phyloP scores from a whole-genome alignment of 371 early-diverging fungal species.

The Mortierella sp. region DNA sequence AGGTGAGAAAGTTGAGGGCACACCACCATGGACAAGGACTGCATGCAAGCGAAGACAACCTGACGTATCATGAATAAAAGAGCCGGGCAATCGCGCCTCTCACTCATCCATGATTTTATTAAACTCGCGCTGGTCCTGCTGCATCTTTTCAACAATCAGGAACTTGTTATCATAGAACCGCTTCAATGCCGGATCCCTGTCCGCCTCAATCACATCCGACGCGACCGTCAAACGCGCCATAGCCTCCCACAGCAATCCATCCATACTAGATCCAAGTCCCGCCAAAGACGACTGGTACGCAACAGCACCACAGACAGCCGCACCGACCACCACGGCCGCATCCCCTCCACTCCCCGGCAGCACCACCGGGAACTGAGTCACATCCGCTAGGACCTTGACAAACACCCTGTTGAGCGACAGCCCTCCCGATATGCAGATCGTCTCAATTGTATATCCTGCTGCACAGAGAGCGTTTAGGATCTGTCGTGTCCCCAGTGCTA shows the following conservation, averaged over 20 bases:
- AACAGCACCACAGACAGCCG: constrained; percentile 76
- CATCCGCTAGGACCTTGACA: constrained; percentile 73
- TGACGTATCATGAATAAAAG: too few species aligned
- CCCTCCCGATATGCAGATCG: constrained; percentile 79
- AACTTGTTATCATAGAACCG: constrained; percentile 68
- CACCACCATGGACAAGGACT: not conserved
- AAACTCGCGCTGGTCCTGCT: constrained; percentile 69
- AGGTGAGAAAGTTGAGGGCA: not conserved
- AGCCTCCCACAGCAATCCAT: constrained; percentile 62
- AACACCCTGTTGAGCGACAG: constrained; percentile 74
- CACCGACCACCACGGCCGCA: constrained; percentile 79
- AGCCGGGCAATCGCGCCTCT: not conserved
- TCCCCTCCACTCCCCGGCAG: constrained; percentile 67
- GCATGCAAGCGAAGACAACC: too few species aligned
- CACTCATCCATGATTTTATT: constrained; percentile 63
- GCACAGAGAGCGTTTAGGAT: constrained; percentile 69
- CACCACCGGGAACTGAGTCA: constrained; percentile 68
- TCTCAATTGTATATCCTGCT: constrained; percentile 70
- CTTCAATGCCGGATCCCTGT: constrained; percentile 43
- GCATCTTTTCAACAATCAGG: constrained; percentile 70
- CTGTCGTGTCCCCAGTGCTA: constrained; percentile 74
- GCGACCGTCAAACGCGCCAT: constrained; percentile 71
- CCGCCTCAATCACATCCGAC: constrained; percentile 67
- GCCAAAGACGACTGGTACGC: constrained; percentile 60
- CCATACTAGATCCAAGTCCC: constrained; percentile 28